These are phyloP conservation scores for Sarcodon aspratus DNA, from an alignment of 768 basidiomycete species.

Conservation along the genomic window DNA sequence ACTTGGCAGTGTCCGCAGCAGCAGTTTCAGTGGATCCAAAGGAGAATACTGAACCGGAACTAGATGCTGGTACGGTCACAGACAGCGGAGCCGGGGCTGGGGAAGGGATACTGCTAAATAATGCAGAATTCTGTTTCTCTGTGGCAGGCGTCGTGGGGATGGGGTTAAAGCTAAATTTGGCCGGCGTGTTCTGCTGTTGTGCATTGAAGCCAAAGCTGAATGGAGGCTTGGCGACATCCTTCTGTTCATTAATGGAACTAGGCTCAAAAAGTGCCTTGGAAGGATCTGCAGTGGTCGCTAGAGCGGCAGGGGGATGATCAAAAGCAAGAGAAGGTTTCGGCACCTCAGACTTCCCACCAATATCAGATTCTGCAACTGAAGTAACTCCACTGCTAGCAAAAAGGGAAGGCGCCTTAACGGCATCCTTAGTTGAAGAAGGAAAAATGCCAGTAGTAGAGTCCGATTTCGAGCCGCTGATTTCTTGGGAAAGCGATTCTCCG, in stretches of 20 bases:
- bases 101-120: constrained; percentile 12
- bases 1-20: constrained; percentile 7
- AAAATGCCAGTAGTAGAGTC: too few relatives aligned
- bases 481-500: too few relatives aligned
- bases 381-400: too few relatives aligned
- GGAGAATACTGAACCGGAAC: constrained; percentile 4
- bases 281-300: background rate
- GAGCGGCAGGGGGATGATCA: background rate
- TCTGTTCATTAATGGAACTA: constrained; percentile 12
- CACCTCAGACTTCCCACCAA: background rate
- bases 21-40: constrained; percentile 9
- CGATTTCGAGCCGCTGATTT: too few relatives aligned
- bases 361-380: too few relatives aligned
- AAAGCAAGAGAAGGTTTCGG: background rate
- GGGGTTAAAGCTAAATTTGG: constrained; percentile 4
- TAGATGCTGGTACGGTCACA: constrained; percentile 10
- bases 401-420: too few relatives aligned
- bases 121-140: constrained; percentile 1
- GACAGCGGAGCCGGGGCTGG: too few relatives aligned
- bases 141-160: constrained; percentile 10
- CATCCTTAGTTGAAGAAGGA: too few relatives aligned
- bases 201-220: too few relatives aligned
- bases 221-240: background rate
- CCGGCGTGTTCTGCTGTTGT: background rate
- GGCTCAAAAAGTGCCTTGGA: background rate